Conservation (phyloP, 2,329 filamentous ascomycete species). For the Penicillium nordicum region DNA sequence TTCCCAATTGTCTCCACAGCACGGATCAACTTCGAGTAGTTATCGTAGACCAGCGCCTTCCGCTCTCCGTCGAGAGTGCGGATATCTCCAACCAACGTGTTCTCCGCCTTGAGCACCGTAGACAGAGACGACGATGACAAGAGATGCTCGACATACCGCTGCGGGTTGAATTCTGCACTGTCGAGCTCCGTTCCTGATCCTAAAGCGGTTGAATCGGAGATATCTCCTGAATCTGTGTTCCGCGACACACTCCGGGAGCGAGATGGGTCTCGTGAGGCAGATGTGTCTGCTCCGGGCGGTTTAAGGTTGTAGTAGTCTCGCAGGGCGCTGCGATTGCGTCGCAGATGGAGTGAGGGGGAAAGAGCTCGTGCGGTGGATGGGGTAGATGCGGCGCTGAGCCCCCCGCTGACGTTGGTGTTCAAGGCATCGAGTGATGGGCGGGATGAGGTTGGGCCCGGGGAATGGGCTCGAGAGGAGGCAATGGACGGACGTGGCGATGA, state of each 20-base stretch:
- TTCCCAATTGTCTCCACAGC: slow-evolving; percentile 93
- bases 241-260: slow-evolving; percentile 39
- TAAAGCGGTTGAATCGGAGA: slow-evolving; percentile 35
- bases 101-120: slow-evolving; percentile 45
- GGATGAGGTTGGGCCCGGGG: slow-evolving; percentile 67
- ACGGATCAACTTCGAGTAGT: slow-evolving; percentile 94
- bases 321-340: slow-evolving; percentile 77
- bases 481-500: slow-evolving; percentile 59
- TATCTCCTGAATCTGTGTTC: slow-evolving; percentile 42
- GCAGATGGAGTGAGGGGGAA: slow-evolving; percentile 34
- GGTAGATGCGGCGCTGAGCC: slow-evolving; percentile 44
- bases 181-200: slow-evolving; percentile 63
- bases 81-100: slow-evolving; percentile 63
- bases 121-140: slow-evolving; percentile 41
- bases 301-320: slow-evolving; percentile 93
- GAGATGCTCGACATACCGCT: slow-evolving; percentile 50
- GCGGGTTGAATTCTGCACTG: slow-evolving; percentile 65
- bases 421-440: slow-evolving; percentile 66
- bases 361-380: slow-evolving; percentile 42
- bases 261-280: slow-evolving; percentile 27
- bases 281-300: slow-evolving; percentile 37
- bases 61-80: slow-evolving; percentile 89
- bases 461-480: slow-evolving; percentile 53
- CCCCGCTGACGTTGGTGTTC: slow-evolving; percentile 53
- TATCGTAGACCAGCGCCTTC: slow-evolving; percentile 96